Conservation (phyloP, 2,329 filamentous ascomycete genomes). For the Fonsecaea nubica region DNA sequence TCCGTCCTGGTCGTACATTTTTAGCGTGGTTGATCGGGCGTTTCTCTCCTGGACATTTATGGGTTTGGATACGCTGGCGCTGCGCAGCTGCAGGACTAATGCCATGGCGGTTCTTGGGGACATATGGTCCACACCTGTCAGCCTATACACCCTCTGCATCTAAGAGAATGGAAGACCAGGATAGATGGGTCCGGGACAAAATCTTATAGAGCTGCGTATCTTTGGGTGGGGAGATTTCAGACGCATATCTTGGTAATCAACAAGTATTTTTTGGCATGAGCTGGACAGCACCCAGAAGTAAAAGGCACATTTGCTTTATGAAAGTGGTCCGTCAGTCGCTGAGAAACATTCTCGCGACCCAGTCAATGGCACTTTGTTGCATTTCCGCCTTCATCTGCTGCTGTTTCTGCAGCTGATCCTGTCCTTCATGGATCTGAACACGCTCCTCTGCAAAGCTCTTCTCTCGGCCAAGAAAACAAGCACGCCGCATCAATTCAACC, state of each 20-base stretch:
- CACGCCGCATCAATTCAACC: constrained; percentile 50
- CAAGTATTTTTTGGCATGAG: background rate
- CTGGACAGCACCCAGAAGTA: background rate
- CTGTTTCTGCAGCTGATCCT: background rate
- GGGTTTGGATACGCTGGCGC: background rate
- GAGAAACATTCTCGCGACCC: background rate
- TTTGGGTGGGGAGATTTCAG: too few species aligned
- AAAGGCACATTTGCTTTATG: background rate
- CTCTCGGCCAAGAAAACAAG: constrained; percentile 53
- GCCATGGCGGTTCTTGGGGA: too few species aligned
- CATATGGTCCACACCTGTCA: too few species aligned
- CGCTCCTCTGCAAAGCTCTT: constrained; percentile 48
- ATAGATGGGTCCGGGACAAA: background rate
- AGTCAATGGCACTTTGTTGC: background rate
- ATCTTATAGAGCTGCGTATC: background rate
- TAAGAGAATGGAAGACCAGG: background rate
- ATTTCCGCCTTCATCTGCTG: background rate
- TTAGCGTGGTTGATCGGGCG: too few species aligned
- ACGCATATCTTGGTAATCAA: too few species aligned
- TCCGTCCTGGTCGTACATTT: too few species aligned
- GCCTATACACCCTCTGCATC: background rate
- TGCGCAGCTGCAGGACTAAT: too few species aligned
- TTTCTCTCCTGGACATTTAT: too few species aligned
- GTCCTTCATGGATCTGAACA: constrained; percentile 37
- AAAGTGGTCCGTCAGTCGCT: background rate